phyloP scores from a whole-genome alignment of 177 flowering plant species.

The Vitis hybrid region DNA sequence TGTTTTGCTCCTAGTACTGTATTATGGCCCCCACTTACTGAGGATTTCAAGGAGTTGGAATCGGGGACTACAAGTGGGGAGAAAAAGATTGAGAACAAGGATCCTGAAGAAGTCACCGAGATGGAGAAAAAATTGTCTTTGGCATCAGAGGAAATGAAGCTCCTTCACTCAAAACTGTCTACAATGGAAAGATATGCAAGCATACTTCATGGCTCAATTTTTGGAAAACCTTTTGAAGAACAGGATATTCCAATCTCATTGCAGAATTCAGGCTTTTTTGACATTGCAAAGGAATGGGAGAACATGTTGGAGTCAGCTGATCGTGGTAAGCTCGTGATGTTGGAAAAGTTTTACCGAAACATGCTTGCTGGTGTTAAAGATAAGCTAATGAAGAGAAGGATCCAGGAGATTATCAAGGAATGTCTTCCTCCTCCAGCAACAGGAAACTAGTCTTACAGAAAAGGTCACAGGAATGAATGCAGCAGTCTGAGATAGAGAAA shows the following conservation, averaged over 20 bases:
- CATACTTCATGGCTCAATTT: conserved; percentile 73
- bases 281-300: conserved; percentile 80
- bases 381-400: conserved; percentile 68
- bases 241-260: conserved; percentile 58
- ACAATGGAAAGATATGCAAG: conserved; percentile 68
- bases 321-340: conserved; percentile 40
- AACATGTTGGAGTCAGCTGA: conserved; percentile 74
- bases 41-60: conserved; percentile 41
- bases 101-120: conserved; percentile 28
- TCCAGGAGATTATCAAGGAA: conserved; percentile 69
- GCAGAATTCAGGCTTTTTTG: conserved; percentile 45
- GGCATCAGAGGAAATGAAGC: conserved; percentile 58
- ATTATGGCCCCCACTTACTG: conserved; percentile 68
- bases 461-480: no score
- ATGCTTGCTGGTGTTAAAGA: conserved; percentile 82
- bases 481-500: no score
- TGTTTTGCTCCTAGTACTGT: conserved; percentile 52
- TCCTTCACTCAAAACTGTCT: conserved; percentile 56
- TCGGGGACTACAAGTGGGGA: conserved; percentile 4
- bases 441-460: background rate
- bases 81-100: conserved; percentile 13
- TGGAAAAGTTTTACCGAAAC: conserved; percentile 70
- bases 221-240: conserved; percentile 69
- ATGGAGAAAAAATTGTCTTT: conserved; percentile 39
- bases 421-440: conserved; percentile 43